Evolutionary conservation across 1,284 basidiomycete species (phyloP).

Genomic region (Puccinia polysora): DNA sequence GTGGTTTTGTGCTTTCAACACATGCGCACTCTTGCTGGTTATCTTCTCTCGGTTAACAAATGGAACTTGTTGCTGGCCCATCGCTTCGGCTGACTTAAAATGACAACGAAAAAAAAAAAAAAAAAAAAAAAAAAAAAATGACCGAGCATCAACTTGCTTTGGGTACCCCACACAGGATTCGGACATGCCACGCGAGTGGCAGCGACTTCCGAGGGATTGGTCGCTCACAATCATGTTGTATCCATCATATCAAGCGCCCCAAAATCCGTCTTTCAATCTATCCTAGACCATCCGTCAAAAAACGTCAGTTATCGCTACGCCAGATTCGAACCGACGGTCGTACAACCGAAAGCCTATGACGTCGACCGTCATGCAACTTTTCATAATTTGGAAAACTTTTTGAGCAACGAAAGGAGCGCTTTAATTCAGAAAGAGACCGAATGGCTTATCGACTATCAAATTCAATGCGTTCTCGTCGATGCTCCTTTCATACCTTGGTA

Average conservation of each 20-base stretch:
- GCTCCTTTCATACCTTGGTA: slow-evolving; percentile 73
- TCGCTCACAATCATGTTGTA: slow-evolving; percentile 47
- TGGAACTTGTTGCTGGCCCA: too few species aligned
- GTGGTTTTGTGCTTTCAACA: too few species aligned
- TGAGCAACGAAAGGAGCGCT: slow-evolving; percentile 55
- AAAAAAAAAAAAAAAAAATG: too few species aligned
- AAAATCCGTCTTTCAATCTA: slow-evolving; percentile 47
- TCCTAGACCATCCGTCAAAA: slow-evolving; percentile 31
- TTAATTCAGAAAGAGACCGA: slow-evolving; percentile 60
- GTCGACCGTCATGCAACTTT: slow-evolving; percentile 71
- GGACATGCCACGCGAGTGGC: slow-evolving; percentile 50
- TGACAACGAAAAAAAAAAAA: too few species aligned
- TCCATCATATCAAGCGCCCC: slow-evolving; percentile 50
- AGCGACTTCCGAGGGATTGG: slow-evolving; percentile 47
- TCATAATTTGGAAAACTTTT: slow-evolving; percentile 53
- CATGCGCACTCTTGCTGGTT: too few species aligned
- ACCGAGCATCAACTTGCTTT: too few species aligned
- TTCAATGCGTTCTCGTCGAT: slow-evolving; percentile 67
- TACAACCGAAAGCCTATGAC: slow-evolving; percentile 52
- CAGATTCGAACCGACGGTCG: slow-evolving; percentile 49
- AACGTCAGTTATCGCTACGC: slow-evolving; percentile 47
- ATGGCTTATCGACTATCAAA: slow-evolving; percentile 61
- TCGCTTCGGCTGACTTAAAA: too few species aligned
- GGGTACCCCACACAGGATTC: not conserved
- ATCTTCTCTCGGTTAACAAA: too few species aligned